Percentiles rank a stretch among this genome's conserved stretches.
Evolutionary conservation across 371 early-diverging fungal species (phyloP).

Genomic region (Paraphysoderma sedebokerense): DNA sequence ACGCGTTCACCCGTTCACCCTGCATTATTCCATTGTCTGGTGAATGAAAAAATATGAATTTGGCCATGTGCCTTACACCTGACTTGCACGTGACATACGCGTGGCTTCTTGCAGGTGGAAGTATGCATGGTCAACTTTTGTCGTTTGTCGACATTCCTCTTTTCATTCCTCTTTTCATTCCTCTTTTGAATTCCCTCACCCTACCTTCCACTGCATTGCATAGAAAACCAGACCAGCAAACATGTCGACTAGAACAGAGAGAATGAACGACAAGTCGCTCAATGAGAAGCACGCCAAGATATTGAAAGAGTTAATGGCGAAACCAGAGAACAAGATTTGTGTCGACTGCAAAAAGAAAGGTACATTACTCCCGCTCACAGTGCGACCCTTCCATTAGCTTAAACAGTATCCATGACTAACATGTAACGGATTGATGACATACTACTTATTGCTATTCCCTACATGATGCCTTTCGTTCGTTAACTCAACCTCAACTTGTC

Average conservation of each 20-base stretch:
- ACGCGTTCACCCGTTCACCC: too few species aligned
- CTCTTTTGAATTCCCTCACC: too few species aligned
- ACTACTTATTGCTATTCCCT: background rate
- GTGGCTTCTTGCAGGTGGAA: too few species aligned
- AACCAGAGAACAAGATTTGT: conserved; percentile 53
- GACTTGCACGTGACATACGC: too few species aligned
- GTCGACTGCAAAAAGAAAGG: conserved; percentile 70
- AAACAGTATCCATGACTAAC: background rate
- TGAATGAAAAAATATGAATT: too few species aligned
- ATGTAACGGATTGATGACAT: conserved; percentile 3
- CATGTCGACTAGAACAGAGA: conserved; percentile 56
- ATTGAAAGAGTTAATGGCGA: conserved; percentile 48
- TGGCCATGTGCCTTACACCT: too few species aligned
- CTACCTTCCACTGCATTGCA: background rate
- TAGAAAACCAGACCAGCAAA: background rate
- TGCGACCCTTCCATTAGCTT: background rate
- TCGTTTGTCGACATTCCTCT: too few species aligned
- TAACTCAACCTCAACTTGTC: background rate
- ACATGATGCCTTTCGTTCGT: background rate
- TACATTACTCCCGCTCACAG: conserved; percentile 5
- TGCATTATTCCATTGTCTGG: too few species aligned
- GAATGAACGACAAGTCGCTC: conserved; percentile 48
- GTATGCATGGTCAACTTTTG: too few species aligned
- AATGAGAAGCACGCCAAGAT: conserved; percentile 52
- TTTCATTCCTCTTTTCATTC: too few species aligned